phyloP scores from a whole-genome alignment of 108 stramenopile species.

The Cyclotella sp. region DNA sequence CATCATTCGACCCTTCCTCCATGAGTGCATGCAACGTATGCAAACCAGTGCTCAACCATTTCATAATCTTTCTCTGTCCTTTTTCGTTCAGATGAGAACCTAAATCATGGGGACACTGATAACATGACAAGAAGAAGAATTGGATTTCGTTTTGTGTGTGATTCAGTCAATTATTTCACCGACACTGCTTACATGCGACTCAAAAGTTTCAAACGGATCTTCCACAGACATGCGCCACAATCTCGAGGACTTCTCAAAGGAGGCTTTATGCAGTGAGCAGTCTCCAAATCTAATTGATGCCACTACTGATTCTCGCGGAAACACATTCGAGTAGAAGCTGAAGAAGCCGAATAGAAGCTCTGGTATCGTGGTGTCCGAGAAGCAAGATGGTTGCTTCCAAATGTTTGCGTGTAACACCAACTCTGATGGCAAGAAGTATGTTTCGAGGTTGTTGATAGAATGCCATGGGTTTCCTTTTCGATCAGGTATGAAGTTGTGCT shows the following conservation, averaged over 20 bases:
- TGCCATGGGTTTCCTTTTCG: slow-evolving; percentile 62
- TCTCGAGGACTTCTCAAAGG: slow-evolving; percentile 45
- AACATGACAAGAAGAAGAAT: neutral
- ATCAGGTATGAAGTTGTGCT: slow-evolving; percentile 51
- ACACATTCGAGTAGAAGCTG: slow-evolving; percentile 66
- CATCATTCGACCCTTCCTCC: neutral
- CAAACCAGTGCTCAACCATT: slow-evolving; percentile 14
- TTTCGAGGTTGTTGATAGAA: slow-evolving; percentile 68
- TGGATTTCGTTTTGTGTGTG: neutral
- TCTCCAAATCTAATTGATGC: slow-evolving; percentile 67
- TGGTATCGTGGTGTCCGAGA: slow-evolving; percentile 38
- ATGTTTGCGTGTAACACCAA: slow-evolving; percentile 14
- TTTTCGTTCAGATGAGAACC: slow-evolving; percentile 62
- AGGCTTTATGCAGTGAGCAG: slow-evolving; percentile 57
- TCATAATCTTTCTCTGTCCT: slow-evolving; percentile 50
- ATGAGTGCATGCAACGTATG: neutral
- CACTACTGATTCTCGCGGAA: slow-evolving; percentile 53
- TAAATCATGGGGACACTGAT: slow-evolving; percentile 71
- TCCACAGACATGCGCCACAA: slow-evolving; percentile 71
- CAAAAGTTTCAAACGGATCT: slow-evolving; percentile 89
- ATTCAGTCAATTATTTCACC: neutral
- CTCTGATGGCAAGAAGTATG: slow-evolving; percentile 60
- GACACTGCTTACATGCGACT: slow-evolving; percentile 52
- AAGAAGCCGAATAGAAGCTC: slow-evolving; percentile 81
- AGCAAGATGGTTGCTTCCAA: slow-evolving; percentile 55